Base-by-base conservation (phyloP, 2,329 filamentous ascomycete genomes). In the Penicillium janthinellum region DNA sequence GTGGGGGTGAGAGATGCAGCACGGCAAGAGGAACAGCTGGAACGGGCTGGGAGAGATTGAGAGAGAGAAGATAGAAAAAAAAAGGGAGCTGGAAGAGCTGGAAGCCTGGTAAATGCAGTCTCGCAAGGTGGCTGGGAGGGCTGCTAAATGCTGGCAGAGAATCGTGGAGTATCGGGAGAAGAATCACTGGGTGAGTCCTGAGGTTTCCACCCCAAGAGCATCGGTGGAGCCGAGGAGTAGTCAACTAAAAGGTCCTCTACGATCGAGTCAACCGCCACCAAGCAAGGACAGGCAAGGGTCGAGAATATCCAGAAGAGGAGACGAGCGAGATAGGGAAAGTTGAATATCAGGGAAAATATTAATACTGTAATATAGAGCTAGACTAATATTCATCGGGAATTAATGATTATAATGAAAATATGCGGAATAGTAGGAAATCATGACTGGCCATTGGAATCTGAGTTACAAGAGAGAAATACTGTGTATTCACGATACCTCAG, bases 151-250 rank as follows among this genome's bases (percentile, higher is more conserved):
- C 54, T 54, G 52, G 54, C 53, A 58, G 58, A 64, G 55, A 63
- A 52, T 59, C 56, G 54, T 20, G 35, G 37, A 31, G 25, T 38
- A 52, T 38, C 17, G 37, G 37, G 37, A 50, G 47, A 22, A 45
- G 20, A 17, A 45, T 57, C 66, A 64, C 64, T 64, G 64, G 71
- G 71, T 28, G 71, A 69, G 70, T 69, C 66, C 70, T 69, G 51
- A 53, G 51, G 51, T 66, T 62, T 65, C 64, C 65, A 69, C 60
- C 38, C 51, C 60, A 65, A 65, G 56, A 53, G 25, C 22, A 53
- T 52, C 38, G 51, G 51, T 53, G 51, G 51, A 53, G 51, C 38
- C 51, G 51, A 42, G 22, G 31, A 12, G 22, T 35, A 41, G 20
- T 39, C 37, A 31, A 52, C 49, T 7, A 62, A 62, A 54, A 54